phyloP scores from a whole-genome alignment of 306 rosid genomes.

The Citrullus colocynthis region DNA sequence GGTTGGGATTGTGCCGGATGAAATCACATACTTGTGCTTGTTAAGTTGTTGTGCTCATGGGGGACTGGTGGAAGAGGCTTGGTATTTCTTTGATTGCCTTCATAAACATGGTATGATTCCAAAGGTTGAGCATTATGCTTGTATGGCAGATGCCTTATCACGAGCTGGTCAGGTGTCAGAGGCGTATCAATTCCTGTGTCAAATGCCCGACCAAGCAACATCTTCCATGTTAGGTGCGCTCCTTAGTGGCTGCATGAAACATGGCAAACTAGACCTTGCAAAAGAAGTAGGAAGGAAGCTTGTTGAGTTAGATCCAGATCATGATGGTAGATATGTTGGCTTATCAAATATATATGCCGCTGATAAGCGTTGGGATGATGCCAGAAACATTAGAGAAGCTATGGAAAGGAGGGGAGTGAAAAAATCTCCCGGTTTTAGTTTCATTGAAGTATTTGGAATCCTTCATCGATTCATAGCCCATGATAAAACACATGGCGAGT shows the following conservation, averaged over 20 bases:
- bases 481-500: conserved; percentile 47
- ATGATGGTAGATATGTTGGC: conserved; percentile 73
- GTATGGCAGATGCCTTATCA: conserved; percentile 68
- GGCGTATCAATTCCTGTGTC: conserved; percentile 49
- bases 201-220: conserved; percentile 51
- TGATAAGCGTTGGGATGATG: conserved; percentile 59
- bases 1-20: conserved; percentile 45
- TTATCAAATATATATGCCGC: conserved; percentile 54
- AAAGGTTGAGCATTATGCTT: conserved; percentile 54
- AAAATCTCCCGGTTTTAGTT: conserved; percentile 59
- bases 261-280: conserved; percentile 49
- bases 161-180: conserved; percentile 48
- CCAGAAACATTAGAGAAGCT: conserved; percentile 49
- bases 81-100: conserved; percentile 54
- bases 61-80: conserved; percentile 58
- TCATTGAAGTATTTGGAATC: conserved; percentile 46
- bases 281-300: conserved; percentile 61
- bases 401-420: conserved; percentile 72
- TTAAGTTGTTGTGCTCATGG: conserved; percentile 72
- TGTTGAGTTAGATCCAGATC: conserved; percentile 58
- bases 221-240: conserved; percentile 70
- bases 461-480: conserved; percentile 64
- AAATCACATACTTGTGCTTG: conserved; percentile 66
- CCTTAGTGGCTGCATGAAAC: conserved; percentile 52
- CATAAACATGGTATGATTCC: conserved; percentile 34